These are phyloP conservation scores for Kitagawia praeruptora DNA, from an alignment of 129 eudicot genomes.

Conservation along the genomic window DNA sequence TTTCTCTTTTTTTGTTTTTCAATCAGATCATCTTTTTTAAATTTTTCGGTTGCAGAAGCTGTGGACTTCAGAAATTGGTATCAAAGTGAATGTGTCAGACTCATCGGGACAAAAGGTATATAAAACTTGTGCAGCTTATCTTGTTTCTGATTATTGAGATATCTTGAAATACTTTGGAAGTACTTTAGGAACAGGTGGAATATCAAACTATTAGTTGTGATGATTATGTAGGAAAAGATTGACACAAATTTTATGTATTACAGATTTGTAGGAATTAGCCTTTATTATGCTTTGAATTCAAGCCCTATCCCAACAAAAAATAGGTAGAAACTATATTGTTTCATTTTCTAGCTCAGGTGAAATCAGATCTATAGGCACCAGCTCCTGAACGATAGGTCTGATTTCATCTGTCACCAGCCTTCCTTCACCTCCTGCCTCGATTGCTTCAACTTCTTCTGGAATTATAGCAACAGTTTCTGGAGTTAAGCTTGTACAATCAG, in stretches of 20 bases:
- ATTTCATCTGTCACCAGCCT: no score
- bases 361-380: not conserved
- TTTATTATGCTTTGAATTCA: not conserved
- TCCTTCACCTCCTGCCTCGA: no score
- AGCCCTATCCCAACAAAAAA: not conserved
- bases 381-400: no score
- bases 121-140: not conserved
- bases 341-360: not conserved
- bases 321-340: not conserved
- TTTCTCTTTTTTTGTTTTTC: no score
- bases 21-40: not conserved
- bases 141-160: not conserved
- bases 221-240: not conserved
- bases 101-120: slow-evolving; percentile 72
- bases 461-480: no score
- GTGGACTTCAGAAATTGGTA: slow-evolving; percentile 92
- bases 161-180: not conserved
- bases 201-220: not conserved
- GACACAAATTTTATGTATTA: not conserved
- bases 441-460: no score
- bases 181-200: not conserved
- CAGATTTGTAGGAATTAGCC: not conserved
- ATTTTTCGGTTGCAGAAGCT: slow-evolving; percentile 51
- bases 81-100: slow-evolving; percentile 77
- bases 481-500: no score